Base-by-base conservation (phyloP, 1,284 basidiomycete species). In the Grifola frondosa region DNA sequence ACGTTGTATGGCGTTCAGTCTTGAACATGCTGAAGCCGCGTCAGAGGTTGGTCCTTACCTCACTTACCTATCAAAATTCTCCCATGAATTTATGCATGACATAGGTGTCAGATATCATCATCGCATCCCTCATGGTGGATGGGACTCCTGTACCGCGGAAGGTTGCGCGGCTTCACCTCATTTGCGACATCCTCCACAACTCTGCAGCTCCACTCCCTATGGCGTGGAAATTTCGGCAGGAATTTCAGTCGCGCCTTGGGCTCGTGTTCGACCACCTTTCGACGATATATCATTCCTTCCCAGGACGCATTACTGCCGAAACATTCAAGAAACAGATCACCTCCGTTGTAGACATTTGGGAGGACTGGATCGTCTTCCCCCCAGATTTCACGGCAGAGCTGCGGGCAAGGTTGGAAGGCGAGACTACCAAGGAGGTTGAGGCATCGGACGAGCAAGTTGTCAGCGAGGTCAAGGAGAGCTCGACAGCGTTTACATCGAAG, bases 131-230 rank as follows among this genome's bases (percentile, higher is more conserved):
- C 5, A 73, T 88, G 21, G 82, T 96, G 11, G 89, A 93, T 46
- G 73, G 79, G 13, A 99, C 97, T 0, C 87, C 97, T 1, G 88
- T 99, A 10, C 95, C 97, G 26, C 84, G 95, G 52, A 99, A 99
- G 64, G 80, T 99, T 36, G 92, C 97, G 6, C 84, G 97, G 7
- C 79, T 99, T 20, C 87, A 97, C 67, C 79, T 97, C 34, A 90
- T 99, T 41, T 97, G 94, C 58, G 97, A 99, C 61, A 97, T 99
- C 50, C 76, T 99, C 21, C 94, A 98, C 70, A 99, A 99, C 63
- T 93, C 91, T 3, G 94, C 92, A 28, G 87, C 86, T 5, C 73
- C 91, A 4, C 76, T 94, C 8, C 86, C 90, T 2, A 90, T 87
- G 64, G 91, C 91, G 13, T 97, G 94, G 94, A 91, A 91, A 62